Base-by-base conservation (phyloP, 352 stramenopile genomes). In the Phytophthora vignae region DNA sequence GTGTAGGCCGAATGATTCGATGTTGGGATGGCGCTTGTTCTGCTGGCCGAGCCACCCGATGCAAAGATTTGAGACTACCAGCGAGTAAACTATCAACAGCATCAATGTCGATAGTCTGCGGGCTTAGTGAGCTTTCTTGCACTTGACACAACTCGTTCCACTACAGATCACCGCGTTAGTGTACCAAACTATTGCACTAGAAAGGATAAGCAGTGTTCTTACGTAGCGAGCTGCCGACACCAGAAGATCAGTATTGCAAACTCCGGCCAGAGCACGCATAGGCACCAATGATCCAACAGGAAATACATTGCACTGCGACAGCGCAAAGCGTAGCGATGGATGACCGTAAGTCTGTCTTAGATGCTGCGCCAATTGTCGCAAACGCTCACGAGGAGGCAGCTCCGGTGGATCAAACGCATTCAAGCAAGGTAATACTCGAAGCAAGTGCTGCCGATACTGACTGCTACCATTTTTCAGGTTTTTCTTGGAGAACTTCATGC, bases 51-150 rank as follows among this genome's bases (percentile, higher is more conserved):
- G 14, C 19, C 15, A 57, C 25, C 1, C 52, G 61, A 15, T 68
- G 36, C 17, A 29, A 67, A 42, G 68, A 50, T 19, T 76, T 73
- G 22, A 77, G 69, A 65, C 40, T 74, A 9, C 55, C 68, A 29
- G 66, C 71, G 9, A 91, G 72, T 48, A 92, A 79, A 12, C 67
- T 79, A 22, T 92, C 85, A 5, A 92, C 58, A 14, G 76, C 78
- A 19, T 92, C 81, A n/a, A 92, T 81, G 48, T 92, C 85, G n/a
- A 92, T 78, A 22, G 57, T 59, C 17, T 69, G 55, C 5, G 62
- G 33, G 9, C 60, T 74, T 17, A 33, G 53, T 49, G 27, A 58
- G 11, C 42, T 52, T 2, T 71, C 72, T 46, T 81, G 62, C 19
- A 55, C 58, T 57, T 83, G 75, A 48, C 65, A 78, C 19, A 89